A percentile compares a stretch with the other conserved stretches of the same genome.
Conservation (phyloP, 2,329 filamentous ascomycete species). For the Colletotrichum tofieldiae region DNA sequence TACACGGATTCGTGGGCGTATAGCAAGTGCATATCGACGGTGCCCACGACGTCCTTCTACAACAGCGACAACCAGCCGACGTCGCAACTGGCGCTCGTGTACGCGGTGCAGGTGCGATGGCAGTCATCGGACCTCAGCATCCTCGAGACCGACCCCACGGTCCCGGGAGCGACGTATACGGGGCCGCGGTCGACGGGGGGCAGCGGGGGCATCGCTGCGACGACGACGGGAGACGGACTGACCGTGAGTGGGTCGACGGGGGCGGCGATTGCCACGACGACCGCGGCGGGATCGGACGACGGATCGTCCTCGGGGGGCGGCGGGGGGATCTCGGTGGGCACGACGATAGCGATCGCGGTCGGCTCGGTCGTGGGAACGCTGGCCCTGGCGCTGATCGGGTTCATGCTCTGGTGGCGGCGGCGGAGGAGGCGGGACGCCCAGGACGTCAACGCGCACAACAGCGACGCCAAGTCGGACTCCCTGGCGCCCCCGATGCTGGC, state of each 20-base stretch:
- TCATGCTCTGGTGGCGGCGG: conserved; percentile 26
- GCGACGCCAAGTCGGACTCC: conserved; percentile 15
- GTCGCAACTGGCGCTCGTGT: conserved; percentile 38
- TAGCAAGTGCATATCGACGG: conserved; percentile 43
- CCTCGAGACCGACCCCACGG: conserved; percentile 44
- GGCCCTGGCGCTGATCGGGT: conserved; percentile 21
- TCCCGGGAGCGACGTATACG: conserved; percentile 42
- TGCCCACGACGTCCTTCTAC: conserved; percentile 31
- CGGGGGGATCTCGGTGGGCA: conserved; percentile 23
- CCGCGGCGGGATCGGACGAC: background rate
- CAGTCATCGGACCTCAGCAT: conserved; percentile 42
- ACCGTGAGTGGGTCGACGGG: background rate
- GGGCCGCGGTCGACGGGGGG: conserved; percentile 15
- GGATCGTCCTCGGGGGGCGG: background rate
- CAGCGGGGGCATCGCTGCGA: background rate
- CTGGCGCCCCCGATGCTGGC: conserved; percentile 22
- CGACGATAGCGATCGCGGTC: conserved; percentile 34
- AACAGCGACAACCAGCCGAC: conserved; percentile 18
- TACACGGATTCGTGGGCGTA: conserved; percentile 29
- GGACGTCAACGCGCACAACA: background rate
- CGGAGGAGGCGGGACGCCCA: conserved; percentile 14
- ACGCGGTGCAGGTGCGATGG: conserved; percentile 45
- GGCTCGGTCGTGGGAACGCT: conserved; percentile 32
- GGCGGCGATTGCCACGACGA: conserved; percentile 8
- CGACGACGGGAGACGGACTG: background rate